A percentile compares a stretch with the other conserved stretches of the same genome.
Evolutionary conservation across 371 early-diverging fungal genomes (phyloP).

Genomic region (Amoeboaphelidium protococcarum): DNA sequence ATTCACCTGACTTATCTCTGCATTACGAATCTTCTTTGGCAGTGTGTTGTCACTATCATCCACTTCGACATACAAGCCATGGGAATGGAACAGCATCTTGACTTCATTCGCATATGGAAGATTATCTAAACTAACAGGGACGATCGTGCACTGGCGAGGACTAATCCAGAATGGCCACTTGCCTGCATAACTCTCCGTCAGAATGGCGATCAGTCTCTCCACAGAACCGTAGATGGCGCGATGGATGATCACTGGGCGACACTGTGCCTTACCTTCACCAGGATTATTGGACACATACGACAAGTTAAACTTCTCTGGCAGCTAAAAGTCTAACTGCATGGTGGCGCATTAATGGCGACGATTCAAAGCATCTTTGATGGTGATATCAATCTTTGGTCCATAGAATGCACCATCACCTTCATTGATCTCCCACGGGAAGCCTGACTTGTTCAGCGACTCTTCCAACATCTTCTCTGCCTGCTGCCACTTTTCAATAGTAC

Average conservation of each 20-base stretch:
- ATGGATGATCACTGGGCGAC: conserved; percentile 93
- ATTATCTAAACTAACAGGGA: conserved; percentile 25
- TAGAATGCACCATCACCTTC: conserved; percentile 99
- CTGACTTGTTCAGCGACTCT: conserved; percentile 41
- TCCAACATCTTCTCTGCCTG: conserved; percentile 56
- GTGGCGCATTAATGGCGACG: conserved; percentile 95
- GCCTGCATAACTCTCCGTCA: conserved; percentile 86
- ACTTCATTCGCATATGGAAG: conserved; percentile 17
- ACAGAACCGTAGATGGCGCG: conserved; percentile 96
- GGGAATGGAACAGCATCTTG: conserved; percentile 23
- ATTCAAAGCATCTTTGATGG: conserved; percentile 74
- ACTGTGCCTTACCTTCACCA: background rate
- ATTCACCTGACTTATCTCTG: conserved; percentile 64
- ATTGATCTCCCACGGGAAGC: conserved; percentile 64
- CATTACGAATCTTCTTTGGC: conserved; percentile 85
- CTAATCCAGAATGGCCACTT: conserved; percentile 97
- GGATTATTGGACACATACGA: conserved; percentile 38
- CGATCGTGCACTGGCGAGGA: conserved; percentile 78
- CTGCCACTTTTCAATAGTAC: conserved; percentile 74
- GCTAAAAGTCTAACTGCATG: conserved; percentile 93
- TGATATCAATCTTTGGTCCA: conserved; percentile 99
- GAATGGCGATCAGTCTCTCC: conserved; percentile 92
- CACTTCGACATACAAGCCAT: conserved; percentile 60
- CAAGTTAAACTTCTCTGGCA: conserved; percentile 76
- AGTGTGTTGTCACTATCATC: conserved; percentile 64